Conservation (phyloP, 2,329 filamentous ascomycete species). For the Ilyonectria sp. region DNA sequence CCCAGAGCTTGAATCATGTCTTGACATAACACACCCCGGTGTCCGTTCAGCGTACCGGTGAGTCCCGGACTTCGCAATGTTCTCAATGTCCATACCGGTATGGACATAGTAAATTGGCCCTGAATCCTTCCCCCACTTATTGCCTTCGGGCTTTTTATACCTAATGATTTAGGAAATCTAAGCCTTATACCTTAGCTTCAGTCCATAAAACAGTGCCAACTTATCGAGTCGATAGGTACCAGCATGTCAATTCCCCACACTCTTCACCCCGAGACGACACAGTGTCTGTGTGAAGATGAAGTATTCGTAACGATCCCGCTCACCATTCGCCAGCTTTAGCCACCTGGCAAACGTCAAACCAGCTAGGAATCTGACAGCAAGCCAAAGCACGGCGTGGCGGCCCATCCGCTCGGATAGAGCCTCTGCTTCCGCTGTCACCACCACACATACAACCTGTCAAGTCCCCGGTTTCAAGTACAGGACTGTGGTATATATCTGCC, state of each 20-base stretch:
- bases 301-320: not conserved
- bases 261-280: conserved; percentile 14
- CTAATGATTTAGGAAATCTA: no score
- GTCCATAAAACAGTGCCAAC: no score
- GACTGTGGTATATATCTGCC: not conserved
- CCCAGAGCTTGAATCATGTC: conserved; percentile 9
- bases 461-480: conserved; percentile 20
- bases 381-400: conserved; percentile 12
- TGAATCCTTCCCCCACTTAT: no score
- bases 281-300: conserved; percentile 1
- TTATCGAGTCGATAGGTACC: not conserved
- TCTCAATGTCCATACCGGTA: not conserved
- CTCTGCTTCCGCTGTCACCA: conserved; percentile 7
- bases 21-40: not conserved
- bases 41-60: not conserved
- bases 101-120: no score
- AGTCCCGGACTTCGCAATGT: not conserved
- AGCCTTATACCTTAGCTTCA: no score
- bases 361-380: not conserved
- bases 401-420: conserved; percentile 20
- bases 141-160: no score
- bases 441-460: conserved; percentile 3
- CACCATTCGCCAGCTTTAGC: conserved; percentile 18
- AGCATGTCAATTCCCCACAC: conserved; percentile 12
- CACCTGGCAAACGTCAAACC: not conserved